A percentile compares a stretch with the other conserved stretches of the same genome.
Evolutionary conservation across 805 yeast species (phyloP).

Genomic region (Metschnikowia lachancei): DNA sequence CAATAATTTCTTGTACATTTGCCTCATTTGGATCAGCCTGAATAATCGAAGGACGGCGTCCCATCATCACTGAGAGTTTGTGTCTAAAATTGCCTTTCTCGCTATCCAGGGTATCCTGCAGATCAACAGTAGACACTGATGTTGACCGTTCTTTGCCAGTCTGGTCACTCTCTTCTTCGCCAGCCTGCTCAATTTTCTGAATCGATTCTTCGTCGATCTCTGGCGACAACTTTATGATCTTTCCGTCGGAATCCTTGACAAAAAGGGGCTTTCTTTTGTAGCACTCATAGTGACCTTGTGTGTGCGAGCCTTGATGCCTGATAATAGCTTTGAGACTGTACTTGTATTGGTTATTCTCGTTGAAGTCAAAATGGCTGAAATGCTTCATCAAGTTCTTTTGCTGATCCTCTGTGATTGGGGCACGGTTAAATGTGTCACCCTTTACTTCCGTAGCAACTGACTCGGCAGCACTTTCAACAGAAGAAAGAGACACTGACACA

Average conservation of each 20-base stretch:
- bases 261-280: constrained; percentile 71
- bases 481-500: constrained; percentile 9
- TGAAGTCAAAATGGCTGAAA: constrained; percentile 38
- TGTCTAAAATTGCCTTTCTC: constrained; percentile 32
- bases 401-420: constrained; percentile 41
- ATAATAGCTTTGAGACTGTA: constrained; percentile 71
- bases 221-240: constrained; percentile 40
- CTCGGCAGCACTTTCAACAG: constrained; percentile 9
- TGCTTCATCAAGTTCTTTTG: constrained; percentile 34
- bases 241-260: constrained; percentile 44
- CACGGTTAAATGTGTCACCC: constrained; percentile 30
- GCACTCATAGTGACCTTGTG: constrained; percentile 88
- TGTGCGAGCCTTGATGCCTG: constrained; percentile 85
- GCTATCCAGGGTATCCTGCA: constrained; percentile 15
- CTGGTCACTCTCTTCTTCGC: not conserved
- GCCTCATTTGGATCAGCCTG: constrained; percentile 39
- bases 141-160: constrained; percentile 6
- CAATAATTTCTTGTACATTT: constrained; percentile 37
- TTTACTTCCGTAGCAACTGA: constrained; percentile 13
- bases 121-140: constrained; percentile 19
- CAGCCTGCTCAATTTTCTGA: constrained; percentile 4
- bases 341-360: constrained; percentile 40
- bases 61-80: constrained; percentile 39
- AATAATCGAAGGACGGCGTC: constrained; percentile 39
- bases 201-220: constrained; percentile 31